phyloP scores from a whole-genome alignment of 1,284 basidiomycete species.

The Marasmius fiardii region DNA sequence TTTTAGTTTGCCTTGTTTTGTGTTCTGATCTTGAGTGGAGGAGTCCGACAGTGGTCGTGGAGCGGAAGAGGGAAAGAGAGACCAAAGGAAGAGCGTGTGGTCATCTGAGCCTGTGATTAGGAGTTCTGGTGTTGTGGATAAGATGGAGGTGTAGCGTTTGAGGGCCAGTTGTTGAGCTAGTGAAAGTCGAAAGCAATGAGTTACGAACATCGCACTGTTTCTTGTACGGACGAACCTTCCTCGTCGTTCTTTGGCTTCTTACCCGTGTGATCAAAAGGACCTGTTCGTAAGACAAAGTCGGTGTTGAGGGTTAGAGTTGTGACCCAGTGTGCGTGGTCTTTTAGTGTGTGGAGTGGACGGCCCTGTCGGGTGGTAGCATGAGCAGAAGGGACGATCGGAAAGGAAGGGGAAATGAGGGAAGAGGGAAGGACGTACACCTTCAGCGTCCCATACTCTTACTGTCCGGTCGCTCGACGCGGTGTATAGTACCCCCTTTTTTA shows the following conservation, averaged over 20 bases:
- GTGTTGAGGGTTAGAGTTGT: conserved; percentile 95
- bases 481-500: conserved; percentile 80
- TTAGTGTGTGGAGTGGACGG: conserved; percentile 69
- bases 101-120: conserved; percentile 94
- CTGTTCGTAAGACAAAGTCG: conserved; percentile 92
- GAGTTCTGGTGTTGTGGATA: conserved; percentile 72
- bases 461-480: conserved; percentile 94
- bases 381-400: too few relatives aligned
- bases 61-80: conserved; percentile 53
- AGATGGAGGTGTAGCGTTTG: conserved; percentile 70
- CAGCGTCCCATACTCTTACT: conserved; percentile 91
- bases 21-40: background rate
- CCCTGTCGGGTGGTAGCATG: conserved; percentile 46
- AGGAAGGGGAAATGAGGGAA: background rate
- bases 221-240: conserved; percentile 54
- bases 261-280: conserved; percentile 88
- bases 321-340: conserved; percentile 98
- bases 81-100: conserved; percentile 94
- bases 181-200: conserved; percentile 4
- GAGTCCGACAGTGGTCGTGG: conserved; percentile 28
- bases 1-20: conserved; percentile 62
- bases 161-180: conserved; percentile 74
- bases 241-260: conserved; percentile 75
- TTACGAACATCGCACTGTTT: background rate
- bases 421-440: conserved; percentile 46